phyloP scores from a whole-genome alignment of 768 basidiomycete genomes.

The Termitomyces sp. region DNA sequence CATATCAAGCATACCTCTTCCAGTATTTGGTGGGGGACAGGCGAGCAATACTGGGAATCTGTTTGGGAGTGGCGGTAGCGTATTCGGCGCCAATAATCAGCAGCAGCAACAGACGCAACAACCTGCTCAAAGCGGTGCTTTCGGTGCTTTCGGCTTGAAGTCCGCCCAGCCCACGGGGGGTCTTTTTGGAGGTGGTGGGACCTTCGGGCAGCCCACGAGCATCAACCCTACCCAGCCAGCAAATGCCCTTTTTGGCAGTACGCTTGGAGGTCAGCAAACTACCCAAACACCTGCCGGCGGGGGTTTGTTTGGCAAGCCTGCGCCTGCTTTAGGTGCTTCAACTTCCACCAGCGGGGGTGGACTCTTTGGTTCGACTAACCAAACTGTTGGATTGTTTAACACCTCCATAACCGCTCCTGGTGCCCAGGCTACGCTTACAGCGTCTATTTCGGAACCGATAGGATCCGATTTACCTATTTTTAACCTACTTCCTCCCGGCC shows the following conservation, averaged over 20 bases:
- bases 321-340: constrained; percentile 39
- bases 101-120: constrained; percentile 31
- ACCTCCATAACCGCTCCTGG: constrained; percentile 36
- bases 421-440: constrained; percentile 59
- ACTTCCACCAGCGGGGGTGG: constrained; percentile 32
- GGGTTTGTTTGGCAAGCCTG: constrained; percentile 42
- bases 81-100: constrained; percentile 23
- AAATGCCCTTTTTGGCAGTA: constrained; percentile 43
- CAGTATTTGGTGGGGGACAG: constrained; percentile 16
- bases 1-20: background rate
- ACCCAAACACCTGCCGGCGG: constrained; percentile 37
- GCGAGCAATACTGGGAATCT: constrained; percentile 21
- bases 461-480: constrained; percentile 68
- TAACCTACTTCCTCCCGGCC: constrained; percentile 68
- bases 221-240: constrained; percentile 21
- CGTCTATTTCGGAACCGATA: constrained; percentile 86
- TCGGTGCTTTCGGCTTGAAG: constrained; percentile 39
- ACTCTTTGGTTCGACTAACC: constrained; percentile 36
- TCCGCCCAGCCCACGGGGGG: constrained; percentile 26
- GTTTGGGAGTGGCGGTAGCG: constrained; percentile 27
- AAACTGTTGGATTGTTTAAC: constrained; percentile 27
- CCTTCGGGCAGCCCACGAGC: constrained; percentile 27
- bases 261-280: constrained; percentile 39
- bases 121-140: constrained; percentile 21
- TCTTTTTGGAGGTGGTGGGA: constrained; percentile 31